Conservation (phyloP, 805 yeast species). For the Wickerhamiella hasegawae region DNA sequence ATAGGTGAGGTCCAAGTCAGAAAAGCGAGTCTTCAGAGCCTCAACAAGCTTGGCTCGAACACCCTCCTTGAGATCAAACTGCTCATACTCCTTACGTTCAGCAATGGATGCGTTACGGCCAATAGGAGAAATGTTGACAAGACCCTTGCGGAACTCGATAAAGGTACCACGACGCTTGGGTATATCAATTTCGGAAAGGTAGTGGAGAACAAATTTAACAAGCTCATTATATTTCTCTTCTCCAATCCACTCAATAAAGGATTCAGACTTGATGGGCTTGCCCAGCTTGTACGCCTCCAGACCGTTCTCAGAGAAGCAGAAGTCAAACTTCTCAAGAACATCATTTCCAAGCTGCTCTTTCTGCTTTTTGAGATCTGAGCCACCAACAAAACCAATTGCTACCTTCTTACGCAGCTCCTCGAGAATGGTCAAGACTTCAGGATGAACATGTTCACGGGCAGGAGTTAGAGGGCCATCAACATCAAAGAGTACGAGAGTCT, state of each 20-base stretch:
- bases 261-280: conserved; percentile 74
- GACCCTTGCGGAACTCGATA: conserved; percentile 97
- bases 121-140: conserved; percentile 95
- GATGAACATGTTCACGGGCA: conserved; percentile 56
- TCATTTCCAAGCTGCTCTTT: conserved; percentile 84
- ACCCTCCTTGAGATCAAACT: conserved; percentile 61
- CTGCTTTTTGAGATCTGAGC: conserved; percentile 88
- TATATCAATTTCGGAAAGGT: conserved; percentile 70
- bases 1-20: conserved; percentile 76
- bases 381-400: conserved; percentile 96
- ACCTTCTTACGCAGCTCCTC: conserved; percentile 72
- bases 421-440: conserved; percentile 59
- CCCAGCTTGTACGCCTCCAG: conserved; percentile 93
- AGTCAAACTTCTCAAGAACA: conserved; percentile 71
- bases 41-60: conserved; percentile 73
- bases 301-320: conserved; percentile 94
- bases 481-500: conserved; percentile 82
- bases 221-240: conserved; percentile 84
- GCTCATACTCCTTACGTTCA: conserved; percentile 88
- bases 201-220: conserved; percentile 68
- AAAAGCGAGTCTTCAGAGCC: conserved; percentile 69
- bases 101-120: conserved; percentile 95
- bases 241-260: conserved; percentile 92
- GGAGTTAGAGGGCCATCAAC: conserved; percentile 98
- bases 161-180: conserved; percentile 99